phyloP scores from a whole-genome alignment of 2,329 filamentous ascomycete species.

The Microascus cirrosus region DNA sequence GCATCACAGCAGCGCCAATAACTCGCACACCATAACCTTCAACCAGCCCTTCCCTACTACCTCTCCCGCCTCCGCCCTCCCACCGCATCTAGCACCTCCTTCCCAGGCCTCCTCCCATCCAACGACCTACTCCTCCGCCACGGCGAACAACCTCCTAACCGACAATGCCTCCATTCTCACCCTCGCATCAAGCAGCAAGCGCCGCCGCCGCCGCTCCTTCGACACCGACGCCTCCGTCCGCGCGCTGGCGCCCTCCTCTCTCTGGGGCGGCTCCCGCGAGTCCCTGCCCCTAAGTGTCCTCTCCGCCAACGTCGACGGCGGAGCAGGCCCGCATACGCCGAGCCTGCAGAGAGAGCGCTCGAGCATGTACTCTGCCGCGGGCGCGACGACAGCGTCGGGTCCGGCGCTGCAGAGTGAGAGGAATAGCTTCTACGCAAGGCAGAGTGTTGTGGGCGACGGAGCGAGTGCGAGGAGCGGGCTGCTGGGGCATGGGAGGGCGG shows the following conservation, averaged over 20 bases:
- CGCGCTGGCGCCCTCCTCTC: constrained; percentile 69
- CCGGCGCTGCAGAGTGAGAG: constrained; percentile 61
- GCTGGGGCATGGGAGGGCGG: constrained; percentile 65
- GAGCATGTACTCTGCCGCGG: constrained; percentile 67
- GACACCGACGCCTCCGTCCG: constrained; percentile 81
- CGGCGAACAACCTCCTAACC: constrained; percentile 69
- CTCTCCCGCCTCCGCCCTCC: constrained; percentile 61
- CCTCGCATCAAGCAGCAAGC: constrained; percentile 71
- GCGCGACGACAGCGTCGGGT: constrained; percentile 22
- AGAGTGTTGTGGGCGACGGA: constrained; percentile 49
- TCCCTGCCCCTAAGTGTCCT: constrained; percentile 69
- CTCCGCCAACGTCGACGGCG: constrained; percentile 54
- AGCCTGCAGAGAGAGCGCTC: constrained; percentile 56
- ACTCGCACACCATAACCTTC: constrained; percentile 37
- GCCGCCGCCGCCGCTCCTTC: constrained; percentile 64
- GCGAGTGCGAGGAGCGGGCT: constrained; percentile 70
- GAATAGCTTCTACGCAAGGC: constrained; percentile 67
- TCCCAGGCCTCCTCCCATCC: constrained; percentile 29
- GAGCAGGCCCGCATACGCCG: constrained; percentile 23
- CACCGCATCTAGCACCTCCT: constrained; percentile 51
- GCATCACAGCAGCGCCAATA: constrained; percentile 20
- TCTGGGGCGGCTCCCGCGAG: constrained; percentile 74
- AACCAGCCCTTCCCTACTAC: constrained; percentile 53
- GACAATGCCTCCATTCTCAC: constrained; percentile 83
- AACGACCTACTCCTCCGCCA: constrained; percentile 65